Conservation (phyloP, 495 filamentous ascomycete genomes). For the Pseudoneurospora amorphoporcata region DNA sequence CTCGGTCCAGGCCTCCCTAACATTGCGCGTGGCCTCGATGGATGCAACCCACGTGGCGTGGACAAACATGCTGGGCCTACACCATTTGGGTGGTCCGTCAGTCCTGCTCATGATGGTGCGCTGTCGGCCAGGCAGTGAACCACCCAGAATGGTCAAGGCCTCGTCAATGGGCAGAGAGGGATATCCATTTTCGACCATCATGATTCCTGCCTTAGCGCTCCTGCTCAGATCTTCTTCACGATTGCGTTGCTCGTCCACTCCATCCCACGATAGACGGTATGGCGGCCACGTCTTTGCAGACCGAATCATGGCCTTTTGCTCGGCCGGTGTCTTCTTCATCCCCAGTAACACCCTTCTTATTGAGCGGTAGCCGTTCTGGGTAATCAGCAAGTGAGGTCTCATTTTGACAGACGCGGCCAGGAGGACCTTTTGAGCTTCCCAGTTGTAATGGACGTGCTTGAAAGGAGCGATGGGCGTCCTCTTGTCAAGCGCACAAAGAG, state of each 20-base stretch:
- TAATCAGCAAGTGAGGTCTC: constrained; percentile 26
- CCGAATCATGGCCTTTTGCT: constrained; percentile 27
- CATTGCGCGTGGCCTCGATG: constrained; percentile 32
- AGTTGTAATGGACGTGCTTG: constrained; percentile 27
- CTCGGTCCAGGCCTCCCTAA: constrained; percentile 33
- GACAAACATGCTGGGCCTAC: constrained; percentile 20
- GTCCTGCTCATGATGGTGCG: constrained; percentile 35
- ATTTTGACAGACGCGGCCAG: constrained; percentile 25
- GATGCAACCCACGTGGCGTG: constrained; percentile 25
- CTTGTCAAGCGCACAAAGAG: constrained; percentile 21
- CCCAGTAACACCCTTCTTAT: constrained; percentile 30
- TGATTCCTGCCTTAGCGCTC: constrained; percentile 25
- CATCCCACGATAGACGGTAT: constrained; percentile 32
- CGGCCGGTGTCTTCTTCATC: constrained; percentile 25
- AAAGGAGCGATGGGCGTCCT: constrained; percentile 19
- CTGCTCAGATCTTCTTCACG: constrained; percentile 33
- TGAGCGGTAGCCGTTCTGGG: constrained; percentile 24
- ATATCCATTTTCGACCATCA: constrained; percentile 35
- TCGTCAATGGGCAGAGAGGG: constrained; percentile 20
- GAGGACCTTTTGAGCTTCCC: constrained; percentile 35
- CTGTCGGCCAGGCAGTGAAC: constrained; percentile 15
- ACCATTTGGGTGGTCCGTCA: constrained; percentile 8
- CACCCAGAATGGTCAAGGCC: constrained; percentile 28
- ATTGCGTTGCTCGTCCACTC: constrained; percentile 30
- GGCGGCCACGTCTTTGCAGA: constrained; percentile 36